phyloP scores from a whole-genome alignment of 2,329 filamentous ascomycete species.

The Aspergillus phoenicis region DNA sequence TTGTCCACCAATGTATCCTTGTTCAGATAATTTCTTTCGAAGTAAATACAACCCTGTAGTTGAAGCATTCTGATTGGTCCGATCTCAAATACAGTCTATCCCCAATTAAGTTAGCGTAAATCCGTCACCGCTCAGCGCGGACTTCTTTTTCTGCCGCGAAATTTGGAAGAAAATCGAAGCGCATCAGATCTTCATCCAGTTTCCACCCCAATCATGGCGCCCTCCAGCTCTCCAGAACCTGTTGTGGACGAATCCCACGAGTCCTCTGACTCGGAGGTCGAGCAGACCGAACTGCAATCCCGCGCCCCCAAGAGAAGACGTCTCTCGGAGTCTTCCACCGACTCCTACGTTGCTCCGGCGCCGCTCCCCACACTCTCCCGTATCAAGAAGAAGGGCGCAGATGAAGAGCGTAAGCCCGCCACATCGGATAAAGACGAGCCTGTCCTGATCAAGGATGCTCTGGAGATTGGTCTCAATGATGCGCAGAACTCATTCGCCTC shows the following conservation, averaged over 20 bases:
- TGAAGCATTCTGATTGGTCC: not conserved
- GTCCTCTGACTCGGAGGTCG: constrained; percentile 20
- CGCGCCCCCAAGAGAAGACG: constrained; percentile 44
- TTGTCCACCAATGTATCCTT: not conserved
- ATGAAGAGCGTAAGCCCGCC: constrained; percentile 19
- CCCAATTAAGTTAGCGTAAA: not conserved
- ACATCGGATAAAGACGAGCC: constrained; percentile 35
- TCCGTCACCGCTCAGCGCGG: constrained; percentile 29
- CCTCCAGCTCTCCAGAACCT: constrained; percentile 25
- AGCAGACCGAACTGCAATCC: constrained; percentile 26
- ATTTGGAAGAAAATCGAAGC: constrained; percentile 31
- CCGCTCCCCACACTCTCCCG: constrained; percentile 44
- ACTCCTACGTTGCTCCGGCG: constrained; percentile 35
- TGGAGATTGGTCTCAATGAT: constrained; percentile 49
- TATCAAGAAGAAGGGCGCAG: constrained; percentile 43
- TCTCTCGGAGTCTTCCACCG: constrained; percentile 41
- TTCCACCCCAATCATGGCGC: constrained; percentile 32
- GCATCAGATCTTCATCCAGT: constrained; percentile 13
- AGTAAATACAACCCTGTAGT: not conserved
- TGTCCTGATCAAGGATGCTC: constrained; percentile 43
- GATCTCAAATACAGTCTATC: not conserved
- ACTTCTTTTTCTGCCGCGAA: constrained; percentile 38
- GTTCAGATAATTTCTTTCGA: not conserved
- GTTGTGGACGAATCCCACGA: constrained; percentile 25
- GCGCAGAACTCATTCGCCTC: constrained; percentile 65